phyloP scores from a whole-genome alignment of 129 eudicot species.

The Dittrichia graveolens region DNA sequence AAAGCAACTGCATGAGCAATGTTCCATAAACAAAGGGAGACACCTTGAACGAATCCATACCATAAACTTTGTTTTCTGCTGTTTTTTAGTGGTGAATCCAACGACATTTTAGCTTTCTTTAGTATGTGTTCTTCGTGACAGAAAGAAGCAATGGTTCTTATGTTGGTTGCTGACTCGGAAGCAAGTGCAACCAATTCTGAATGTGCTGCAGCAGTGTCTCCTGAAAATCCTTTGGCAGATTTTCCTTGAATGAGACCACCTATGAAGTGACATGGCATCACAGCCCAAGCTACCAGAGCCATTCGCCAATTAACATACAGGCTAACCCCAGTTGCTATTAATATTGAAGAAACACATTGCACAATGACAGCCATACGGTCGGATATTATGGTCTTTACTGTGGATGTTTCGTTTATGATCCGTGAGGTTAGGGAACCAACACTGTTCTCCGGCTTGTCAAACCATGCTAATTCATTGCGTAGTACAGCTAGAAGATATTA shows the following conservation, averaged over 20 bases:
- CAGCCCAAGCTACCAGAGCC: conserved; percentile 93
- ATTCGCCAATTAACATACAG: conserved; percentile 72
- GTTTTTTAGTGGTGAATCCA: conserved; percentile 39
- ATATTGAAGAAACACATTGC: conserved; percentile 75
- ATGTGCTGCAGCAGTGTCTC: conserved; percentile 58
- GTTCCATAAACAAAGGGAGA: conserved; percentile 85
- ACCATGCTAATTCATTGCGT: conserved; percentile 77
- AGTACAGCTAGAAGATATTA: conserved; percentile 51
- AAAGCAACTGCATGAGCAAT: conserved; percentile 86
- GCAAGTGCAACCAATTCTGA: conserved; percentile 69
- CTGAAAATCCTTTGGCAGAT: conserved; percentile 83
- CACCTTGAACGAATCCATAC: conserved; percentile 80
- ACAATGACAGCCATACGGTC: conserved; percentile 90
- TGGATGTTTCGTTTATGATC: conserved; percentile 67
- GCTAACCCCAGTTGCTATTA: conserved; percentile 80
- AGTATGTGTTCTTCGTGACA: conserved; percentile 69
- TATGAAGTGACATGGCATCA: conserved; percentile 92
- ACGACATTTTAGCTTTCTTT: conserved; percentile 49
- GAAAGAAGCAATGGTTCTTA: conserved; percentile 68
- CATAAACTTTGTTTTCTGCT: conserved; percentile 64
- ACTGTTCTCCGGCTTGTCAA: conserved; percentile 64
- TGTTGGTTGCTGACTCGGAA: conserved; percentile 70
- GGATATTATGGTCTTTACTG: conserved; percentile 75
- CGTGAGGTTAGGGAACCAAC: conserved; percentile 72
- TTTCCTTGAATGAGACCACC: conserved; percentile 85